These are phyloP conservation scores for Debaryomyces prosopidis DNA, from an alignment of 805 yeast genomes.

Conservation along the genomic window DNA sequence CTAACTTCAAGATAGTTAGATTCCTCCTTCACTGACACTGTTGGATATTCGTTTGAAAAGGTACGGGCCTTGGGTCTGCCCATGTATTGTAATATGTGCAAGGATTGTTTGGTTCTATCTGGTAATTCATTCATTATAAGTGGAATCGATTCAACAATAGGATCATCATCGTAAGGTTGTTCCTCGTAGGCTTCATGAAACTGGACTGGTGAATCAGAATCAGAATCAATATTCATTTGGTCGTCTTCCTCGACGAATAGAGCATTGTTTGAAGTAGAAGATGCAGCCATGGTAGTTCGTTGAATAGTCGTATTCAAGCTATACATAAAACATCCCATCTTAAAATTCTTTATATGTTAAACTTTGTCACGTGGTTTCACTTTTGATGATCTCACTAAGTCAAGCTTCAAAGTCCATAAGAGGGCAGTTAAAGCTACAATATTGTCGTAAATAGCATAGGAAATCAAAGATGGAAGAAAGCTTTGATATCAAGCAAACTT, in stretches of 20 bases:
- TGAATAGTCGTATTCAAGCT: background rate
- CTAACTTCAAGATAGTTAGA: conserved; percentile 72
- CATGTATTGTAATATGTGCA: conserved; percentile 49
- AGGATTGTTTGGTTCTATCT: conserved; percentile 20
- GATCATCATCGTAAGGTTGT: conserved; percentile 29
- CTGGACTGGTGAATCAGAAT: conserved; percentile 9
- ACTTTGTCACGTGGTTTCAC: background rate
- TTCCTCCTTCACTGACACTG: conserved; percentile 58
- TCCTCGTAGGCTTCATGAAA: conserved; percentile 12
- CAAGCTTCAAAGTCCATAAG: too few species aligned
- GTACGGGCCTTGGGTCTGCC: conserved; percentile 51
- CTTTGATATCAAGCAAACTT: conserved; percentile 82
- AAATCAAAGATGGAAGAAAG: conserved; percentile 10
- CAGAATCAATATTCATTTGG: conserved; percentile 13
- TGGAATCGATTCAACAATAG: conserved; percentile 41
- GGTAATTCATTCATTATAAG: conserved; percentile 28
- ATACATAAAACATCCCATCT: background rate
- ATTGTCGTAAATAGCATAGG: background rate
- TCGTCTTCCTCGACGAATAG: conserved; percentile 28
- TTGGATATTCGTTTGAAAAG: conserved; percentile 31
- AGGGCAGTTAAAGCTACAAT: too few species aligned
- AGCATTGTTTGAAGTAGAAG: background rate
- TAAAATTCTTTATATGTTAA: background rate
- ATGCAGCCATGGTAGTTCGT: background rate
- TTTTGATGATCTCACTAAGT: background rate